Evolutionary conservation across 306 rosid species (phyloP).

Genomic region (Quercus robur): DNA sequence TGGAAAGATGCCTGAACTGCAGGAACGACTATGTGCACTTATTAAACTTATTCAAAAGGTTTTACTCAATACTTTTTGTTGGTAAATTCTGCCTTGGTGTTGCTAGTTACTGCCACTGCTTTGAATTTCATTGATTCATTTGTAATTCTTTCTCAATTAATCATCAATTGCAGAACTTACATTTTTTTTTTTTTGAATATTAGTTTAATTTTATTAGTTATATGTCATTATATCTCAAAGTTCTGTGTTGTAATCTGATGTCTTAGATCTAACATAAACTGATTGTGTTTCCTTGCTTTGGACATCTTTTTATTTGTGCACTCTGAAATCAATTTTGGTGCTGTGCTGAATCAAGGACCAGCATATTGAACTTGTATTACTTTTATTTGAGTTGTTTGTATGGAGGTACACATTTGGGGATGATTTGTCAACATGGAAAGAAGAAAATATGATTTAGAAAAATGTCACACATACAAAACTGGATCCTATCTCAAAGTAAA

Average conservation of each 20-base stretch:
- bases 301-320: not conserved
- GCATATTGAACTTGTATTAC: not conserved
- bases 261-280: not conserved
- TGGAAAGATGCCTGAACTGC: constrained; percentile 81
- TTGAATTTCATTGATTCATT: not conserved
- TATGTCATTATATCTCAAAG: too few species aligned
- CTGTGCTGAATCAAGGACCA: not conserved
- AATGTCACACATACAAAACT: not conserved
- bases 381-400: not conserved
- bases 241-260: too few species aligned
- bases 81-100: not conserved
- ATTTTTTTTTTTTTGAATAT: not conserved
- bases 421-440: too few species aligned
- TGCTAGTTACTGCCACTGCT: not conserved
- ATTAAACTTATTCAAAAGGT: constrained; percentile 51
- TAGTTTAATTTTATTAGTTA: too few species aligned
- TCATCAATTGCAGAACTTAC: not conserved
- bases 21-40: constrained; percentile 58
- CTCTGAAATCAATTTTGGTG: not conserved
- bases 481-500: not conserved
- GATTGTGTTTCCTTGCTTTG: not conserved
- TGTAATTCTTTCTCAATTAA: not conserved
- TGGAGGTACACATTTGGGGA: too few species aligned
- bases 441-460: not conserved
- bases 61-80: not conserved